A percentile compares a stretch with the other conserved stretches of the same genome.
These are phyloP conservation scores for Colletotrichum falcatum DNA, from an alignment of 2,329 filamentous ascomycete species.

Conservation along the genomic window DNA sequence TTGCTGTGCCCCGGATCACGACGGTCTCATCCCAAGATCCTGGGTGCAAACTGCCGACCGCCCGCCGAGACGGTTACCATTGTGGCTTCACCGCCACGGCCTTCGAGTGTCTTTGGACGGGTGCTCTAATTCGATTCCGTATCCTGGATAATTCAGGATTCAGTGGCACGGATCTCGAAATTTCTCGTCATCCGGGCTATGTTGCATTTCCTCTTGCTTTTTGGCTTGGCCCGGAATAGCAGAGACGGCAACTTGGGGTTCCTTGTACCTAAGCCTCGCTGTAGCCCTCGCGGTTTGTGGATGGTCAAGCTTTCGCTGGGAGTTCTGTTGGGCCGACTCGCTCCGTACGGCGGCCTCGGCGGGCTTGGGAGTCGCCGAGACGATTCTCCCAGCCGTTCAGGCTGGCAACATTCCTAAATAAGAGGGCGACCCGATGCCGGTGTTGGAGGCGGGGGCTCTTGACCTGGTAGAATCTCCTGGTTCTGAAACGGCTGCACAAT, in stretches of 20 bases:
- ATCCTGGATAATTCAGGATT: no score
- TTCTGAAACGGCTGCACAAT: slow-evolving; percentile 53
- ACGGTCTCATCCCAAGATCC: no score
- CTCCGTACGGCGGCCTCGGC: neutral
- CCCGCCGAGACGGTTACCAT: no score
- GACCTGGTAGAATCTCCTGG: slow-evolving; percentile 54
- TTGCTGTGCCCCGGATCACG: no score
- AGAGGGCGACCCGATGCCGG: neutral
- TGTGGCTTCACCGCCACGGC: no score
- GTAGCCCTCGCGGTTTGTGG: neutral
- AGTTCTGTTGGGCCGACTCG: neutral
- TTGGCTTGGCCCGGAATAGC: neutral
- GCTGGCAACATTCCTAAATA: neutral
- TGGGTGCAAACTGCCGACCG: no score
- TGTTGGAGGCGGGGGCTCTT: slow-evolving; percentile 52
- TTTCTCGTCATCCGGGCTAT: no score
- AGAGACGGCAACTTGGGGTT: neutral
- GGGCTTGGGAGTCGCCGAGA: neutral
- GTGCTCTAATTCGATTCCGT: no score
- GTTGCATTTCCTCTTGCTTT: slow-evolving; percentile 39
- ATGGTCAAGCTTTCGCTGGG: neutral
- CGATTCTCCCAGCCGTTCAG: neutral
- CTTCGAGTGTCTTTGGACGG: no score
- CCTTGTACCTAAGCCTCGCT: neutral
- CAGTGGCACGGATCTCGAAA: no score